Conservation (phyloP, 306 rosid species). For the Quercus robur region DNA sequence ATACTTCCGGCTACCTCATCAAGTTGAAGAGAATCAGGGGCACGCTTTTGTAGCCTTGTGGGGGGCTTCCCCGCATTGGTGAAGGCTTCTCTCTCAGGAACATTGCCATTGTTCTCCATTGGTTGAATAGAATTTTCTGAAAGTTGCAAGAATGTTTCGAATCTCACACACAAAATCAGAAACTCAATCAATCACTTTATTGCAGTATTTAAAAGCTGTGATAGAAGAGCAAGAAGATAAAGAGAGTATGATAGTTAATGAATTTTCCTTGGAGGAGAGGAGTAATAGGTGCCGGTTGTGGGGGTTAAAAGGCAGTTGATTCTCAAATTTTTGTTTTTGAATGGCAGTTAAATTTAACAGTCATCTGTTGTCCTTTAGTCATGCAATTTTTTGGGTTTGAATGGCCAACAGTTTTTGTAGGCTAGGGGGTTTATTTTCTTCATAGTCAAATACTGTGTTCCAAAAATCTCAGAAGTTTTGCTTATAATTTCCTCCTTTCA, state of each 20-base stretch:
- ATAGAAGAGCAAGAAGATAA: neutral
- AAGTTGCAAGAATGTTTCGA: neutral
- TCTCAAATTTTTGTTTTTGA: neutral
- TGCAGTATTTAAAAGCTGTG: slow-evolving; percentile 9
- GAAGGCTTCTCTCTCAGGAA: slow-evolving; percentile 5
- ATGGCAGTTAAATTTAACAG: slow-evolving; percentile 3
- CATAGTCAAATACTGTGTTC: slow-evolving; percentile 1
- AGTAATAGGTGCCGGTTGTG: neutral
- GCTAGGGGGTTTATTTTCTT: neutral
- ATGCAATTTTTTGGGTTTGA: neutral
- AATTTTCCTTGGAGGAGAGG: slow-evolving; percentile 13
- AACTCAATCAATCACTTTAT: neutral
- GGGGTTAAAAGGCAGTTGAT: neutral
- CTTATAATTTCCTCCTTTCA: neutral
- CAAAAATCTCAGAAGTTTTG: neutral
- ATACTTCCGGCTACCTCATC: slow-evolving; percentile 18
- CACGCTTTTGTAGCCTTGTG: slow-evolving; percentile 66
- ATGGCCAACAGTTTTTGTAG: slow-evolving; percentile 29
- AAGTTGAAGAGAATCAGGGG: slow-evolving; percentile 59
- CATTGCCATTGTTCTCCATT: slow-evolving; percentile 24
- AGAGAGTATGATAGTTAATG: neutral
- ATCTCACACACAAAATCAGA: neutral
- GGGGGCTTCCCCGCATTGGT: slow-evolving; percentile 17
- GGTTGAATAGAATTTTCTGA: neutral
- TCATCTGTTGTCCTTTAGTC: slow-evolving; percentile 1